Evolutionary conservation across 306 rosid genomes (phyloP).

Genomic region (Cucurbita pepo): DNA sequence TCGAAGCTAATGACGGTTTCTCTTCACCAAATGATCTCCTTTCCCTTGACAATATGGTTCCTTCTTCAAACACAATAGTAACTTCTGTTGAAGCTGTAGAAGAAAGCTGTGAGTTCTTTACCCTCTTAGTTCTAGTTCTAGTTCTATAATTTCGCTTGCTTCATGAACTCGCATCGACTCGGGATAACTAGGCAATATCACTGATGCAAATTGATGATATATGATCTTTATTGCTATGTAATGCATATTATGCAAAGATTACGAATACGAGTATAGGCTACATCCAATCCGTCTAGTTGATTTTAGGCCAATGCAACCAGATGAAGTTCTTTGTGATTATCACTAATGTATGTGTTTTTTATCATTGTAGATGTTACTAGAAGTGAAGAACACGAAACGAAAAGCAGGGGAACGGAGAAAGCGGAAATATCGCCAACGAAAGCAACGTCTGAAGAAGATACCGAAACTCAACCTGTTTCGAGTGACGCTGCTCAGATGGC

Average conservation of each 20-base stretch:
- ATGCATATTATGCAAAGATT: not conserved
- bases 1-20: conserved; percentile 10
- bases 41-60: conserved; percentile 10
- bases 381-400: conserved; percentile 18
- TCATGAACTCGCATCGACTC: not conserved
- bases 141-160: not conserved
- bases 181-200: not conserved
- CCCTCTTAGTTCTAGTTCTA: not conserved
- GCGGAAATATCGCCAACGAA: conserved; percentile 10
- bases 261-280: not conserved
- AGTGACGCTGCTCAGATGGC: conserved; percentile 38
- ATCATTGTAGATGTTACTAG: conserved; percentile 15
- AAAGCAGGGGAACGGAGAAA: conserved; percentile 23
- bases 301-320: not conserved
- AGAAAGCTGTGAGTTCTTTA: conserved; percentile 39
- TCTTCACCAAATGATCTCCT: conserved; percentile 16
- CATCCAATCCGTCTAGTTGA: not conserved
- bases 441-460: conserved; percentile 39
- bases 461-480: conserved; percentile 24
- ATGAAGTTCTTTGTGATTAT: not conserved
- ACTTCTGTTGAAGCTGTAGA: conserved; percentile 24
- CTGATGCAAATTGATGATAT: not conserved
- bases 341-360: not conserved
- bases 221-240: not conserved
- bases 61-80: conserved; percentile 20